Evolutionary conservation across 140 eudicot genomes (phyloP).

Genomic region (Stevia rebaudiana): DNA sequence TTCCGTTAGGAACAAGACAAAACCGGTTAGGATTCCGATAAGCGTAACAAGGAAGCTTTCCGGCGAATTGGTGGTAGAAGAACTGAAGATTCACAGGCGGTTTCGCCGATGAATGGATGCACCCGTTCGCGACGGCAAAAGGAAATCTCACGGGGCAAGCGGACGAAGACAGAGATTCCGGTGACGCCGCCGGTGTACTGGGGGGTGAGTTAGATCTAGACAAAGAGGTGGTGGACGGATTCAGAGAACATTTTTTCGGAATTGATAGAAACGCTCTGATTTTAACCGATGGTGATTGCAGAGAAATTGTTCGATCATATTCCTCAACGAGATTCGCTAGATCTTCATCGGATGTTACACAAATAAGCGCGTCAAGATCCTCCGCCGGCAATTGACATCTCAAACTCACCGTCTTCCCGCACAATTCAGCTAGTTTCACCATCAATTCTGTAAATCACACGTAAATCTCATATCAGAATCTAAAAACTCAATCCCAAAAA

Average conservation of each 20-base stretch:
- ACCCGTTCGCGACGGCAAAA: neutral
- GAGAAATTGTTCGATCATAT: slow-evolving; percentile 33
- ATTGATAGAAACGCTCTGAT: slow-evolving; percentile 63
- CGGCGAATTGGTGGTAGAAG: slow-evolving; percentile 28
- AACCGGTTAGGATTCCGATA: slow-evolving; percentile 40
- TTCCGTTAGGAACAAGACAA: slow-evolving; percentile 48
- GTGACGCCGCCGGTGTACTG: slow-evolving; percentile 23
- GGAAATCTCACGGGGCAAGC: slow-evolving; percentile 10
- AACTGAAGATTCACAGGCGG: slow-evolving; percentile 25
- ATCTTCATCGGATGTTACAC: slow-evolving; percentile 41
- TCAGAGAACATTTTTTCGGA: slow-evolving; percentile 41
- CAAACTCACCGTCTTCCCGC: slow-evolving; percentile 49
- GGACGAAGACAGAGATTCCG: slow-evolving; percentile 22
- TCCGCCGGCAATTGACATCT: slow-evolving; percentile 62
- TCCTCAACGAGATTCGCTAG: slow-evolving; percentile 43
- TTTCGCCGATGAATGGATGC: slow-evolving; percentile 8
- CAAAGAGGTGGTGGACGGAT: slow-evolving; percentile 31
- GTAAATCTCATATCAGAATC: neutral
- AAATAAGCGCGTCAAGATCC: slow-evolving; percentile 55
- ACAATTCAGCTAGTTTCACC: slow-evolving; percentile 67
- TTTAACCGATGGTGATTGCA: slow-evolving; percentile 40
- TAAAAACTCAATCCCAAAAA: neutral
- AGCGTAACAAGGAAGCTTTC: slow-evolving; percentile 32
- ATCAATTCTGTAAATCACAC: slow-evolving; percentile 46
- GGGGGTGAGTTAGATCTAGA: slow-evolving; percentile 31